A percentile compares a stretch with the other conserved stretches of the same genome.
Evolutionary conservation across 1,284 basidiomycete genomes (phyloP).

Genomic region (Pyrrhoderma lamaoense): DNA sequence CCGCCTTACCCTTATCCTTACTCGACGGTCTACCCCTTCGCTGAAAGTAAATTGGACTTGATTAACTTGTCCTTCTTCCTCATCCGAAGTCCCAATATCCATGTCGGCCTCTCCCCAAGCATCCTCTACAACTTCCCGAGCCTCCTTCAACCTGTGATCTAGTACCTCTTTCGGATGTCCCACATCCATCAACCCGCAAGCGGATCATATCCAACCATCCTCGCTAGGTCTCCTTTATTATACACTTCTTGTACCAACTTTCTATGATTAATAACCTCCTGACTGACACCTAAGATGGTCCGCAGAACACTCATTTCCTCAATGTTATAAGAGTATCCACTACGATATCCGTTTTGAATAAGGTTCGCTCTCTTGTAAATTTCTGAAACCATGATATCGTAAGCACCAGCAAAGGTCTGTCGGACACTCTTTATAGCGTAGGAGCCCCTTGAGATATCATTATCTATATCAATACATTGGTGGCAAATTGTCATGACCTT

Average conservation of each 20-base stretch:
- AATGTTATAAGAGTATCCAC: slow-evolving; percentile 34
- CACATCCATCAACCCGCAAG: slow-evolving; percentile 24
- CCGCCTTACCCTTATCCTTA: no score
- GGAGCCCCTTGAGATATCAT: slow-evolving; percentile 89
- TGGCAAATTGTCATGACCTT: not conserved
- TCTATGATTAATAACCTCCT: slow-evolving; percentile 74
- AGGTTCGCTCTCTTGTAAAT: slow-evolving; percentile 56
- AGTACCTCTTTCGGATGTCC: slow-evolving; percentile 21
- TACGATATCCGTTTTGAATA: slow-evolving; percentile 42
- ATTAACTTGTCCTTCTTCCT: slow-evolving; percentile 11
- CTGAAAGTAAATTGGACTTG: no score
- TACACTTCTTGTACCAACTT: slow-evolving; percentile 64
- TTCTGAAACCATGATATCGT: slow-evolving; percentile 71
- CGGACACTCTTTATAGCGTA: slow-evolving; percentile 80
- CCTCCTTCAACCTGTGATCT: slow-evolving; percentile 16
- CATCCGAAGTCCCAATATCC: slow-evolving; percentile 27
- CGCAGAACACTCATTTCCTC: slow-evolving; percentile 76
- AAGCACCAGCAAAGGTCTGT: slow-evolving; percentile 80
- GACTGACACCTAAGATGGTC: slow-evolving; percentile 75
- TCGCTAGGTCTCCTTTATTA: slow-evolving; percentile 53
- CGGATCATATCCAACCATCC: slow-evolving; percentile 44
- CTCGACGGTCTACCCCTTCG: no score
- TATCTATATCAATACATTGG: slow-evolving; percentile 45
- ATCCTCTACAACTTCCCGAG: slow-evolving; percentile 27
- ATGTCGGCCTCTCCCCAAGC: slow-evolving; percentile 38